Conservation (phyloP, 2,329 filamentous ascomycete genomes). For the Hypocrella siamensis region DNA sequence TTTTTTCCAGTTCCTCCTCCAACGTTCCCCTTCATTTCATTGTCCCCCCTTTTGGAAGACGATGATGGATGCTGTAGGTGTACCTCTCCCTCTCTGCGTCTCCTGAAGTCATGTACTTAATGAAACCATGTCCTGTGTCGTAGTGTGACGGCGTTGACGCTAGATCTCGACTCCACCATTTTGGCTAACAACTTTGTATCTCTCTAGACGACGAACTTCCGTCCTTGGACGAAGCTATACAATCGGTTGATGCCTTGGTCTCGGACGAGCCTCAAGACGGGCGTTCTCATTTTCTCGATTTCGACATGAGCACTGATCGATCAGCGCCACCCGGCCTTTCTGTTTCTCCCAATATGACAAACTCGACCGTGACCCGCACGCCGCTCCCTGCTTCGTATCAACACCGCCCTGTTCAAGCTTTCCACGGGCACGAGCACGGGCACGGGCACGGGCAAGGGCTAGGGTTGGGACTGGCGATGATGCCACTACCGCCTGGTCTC, state of each 20-base stretch:
- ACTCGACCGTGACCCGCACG: conserved; percentile 2
- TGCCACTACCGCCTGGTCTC: conserved; percentile 10
- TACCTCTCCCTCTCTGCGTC: conserved; percentile 27
- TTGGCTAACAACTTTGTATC: conserved; percentile 23
- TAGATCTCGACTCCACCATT: not conserved
- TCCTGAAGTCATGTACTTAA: conserved; percentile 5
- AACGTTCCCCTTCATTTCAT: conserved; percentile 18
- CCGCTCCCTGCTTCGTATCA: conserved; percentile 4
- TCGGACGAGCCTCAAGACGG: conserved; percentile 32
- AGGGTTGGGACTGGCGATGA: conserved; percentile 12
- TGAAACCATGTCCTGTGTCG: conserved; percentile 3
- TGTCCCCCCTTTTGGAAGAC: conserved; percentile 37
- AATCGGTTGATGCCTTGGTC: conserved; percentile 53
- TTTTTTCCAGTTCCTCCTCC: conserved; percentile 21
- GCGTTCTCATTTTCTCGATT: conserved; percentile 3
- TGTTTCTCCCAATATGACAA: conserved; percentile 5
- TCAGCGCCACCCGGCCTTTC: conserved; percentile 16
- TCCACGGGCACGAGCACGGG: too few relatives aligned
- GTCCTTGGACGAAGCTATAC: conserved; percentile 43
- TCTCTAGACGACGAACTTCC: conserved; percentile 47
- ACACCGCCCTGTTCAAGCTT: conserved; percentile 1
- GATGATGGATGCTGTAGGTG: conserved; percentile 45
- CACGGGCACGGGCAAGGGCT: too few relatives aligned
- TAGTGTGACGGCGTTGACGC: conserved; percentile 6
- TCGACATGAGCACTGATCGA: conserved; percentile 5